Conservation (phyloP, 2,329 filamentous ascomycete genomes). For the Diaporthe longicolla region DNA sequence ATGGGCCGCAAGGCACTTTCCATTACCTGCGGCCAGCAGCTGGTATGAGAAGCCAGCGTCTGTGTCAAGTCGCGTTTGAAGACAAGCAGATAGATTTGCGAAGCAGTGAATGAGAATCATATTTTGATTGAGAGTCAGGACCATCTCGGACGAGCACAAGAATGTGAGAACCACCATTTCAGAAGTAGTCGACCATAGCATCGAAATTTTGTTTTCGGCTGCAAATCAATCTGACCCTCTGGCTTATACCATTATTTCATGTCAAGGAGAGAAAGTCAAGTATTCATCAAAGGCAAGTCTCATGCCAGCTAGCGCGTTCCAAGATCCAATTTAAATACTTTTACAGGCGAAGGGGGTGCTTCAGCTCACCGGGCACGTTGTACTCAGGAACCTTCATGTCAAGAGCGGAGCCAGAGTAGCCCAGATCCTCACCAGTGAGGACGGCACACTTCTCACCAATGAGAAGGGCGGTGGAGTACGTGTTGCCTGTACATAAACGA, state of each 20-base stretch:
- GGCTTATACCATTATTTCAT: conserved; percentile 29
- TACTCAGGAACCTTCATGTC: conserved; percentile 83
- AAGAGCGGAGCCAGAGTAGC: conserved; percentile 78
- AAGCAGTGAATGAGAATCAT: conserved; percentile 15
- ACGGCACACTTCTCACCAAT: conserved; percentile 83
- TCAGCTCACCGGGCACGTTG: conserved; percentile 66
- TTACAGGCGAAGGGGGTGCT: conserved; percentile 58
- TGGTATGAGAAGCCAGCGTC: neutral
- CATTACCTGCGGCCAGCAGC: too few relatives aligned
- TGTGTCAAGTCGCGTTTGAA: neutral
- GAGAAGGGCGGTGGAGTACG: conserved; percentile 77
- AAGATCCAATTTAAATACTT: neutral
- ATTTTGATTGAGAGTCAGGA: conserved; percentile 12
- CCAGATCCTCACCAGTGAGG: conserved; percentile 79
- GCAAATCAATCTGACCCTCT: conserved; percentile 19
- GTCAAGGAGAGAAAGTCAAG: conserved; percentile 2
- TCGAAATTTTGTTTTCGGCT: neutral
- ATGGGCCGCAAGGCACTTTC: neutral
- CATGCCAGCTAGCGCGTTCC: neutral
- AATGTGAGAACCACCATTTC: neutral
- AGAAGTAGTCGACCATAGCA: conserved; percentile 11
- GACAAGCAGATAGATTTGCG: neutral
- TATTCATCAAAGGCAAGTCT: neutral
- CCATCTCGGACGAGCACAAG: conserved; percentile 6
- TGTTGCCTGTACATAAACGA: neutral